Evolutionary conservation across 140 eudicot genomes (phyloP).

Genomic region (Senecio squalidus): DNA sequence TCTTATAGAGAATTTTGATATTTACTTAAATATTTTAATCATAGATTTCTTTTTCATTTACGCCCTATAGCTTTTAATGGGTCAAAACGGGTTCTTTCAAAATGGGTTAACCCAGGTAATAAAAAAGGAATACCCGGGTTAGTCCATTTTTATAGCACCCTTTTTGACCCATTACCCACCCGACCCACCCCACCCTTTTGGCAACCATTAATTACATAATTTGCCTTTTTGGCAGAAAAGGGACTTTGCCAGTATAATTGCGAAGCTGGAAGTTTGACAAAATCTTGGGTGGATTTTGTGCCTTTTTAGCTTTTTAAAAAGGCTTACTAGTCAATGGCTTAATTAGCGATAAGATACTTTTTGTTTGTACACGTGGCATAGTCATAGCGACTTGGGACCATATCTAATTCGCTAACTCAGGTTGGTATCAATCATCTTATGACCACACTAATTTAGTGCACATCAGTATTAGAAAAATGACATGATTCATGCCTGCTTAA

Average conservation of each 20-base stretch:
- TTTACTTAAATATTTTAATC: too few species aligned
- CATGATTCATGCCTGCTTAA: conserved; percentile 4
- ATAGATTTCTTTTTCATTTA: too few species aligned
- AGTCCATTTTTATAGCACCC: too few species aligned
- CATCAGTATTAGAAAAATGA: background rate
- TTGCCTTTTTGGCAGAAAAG: background rate
- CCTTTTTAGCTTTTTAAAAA: conserved; percentile 32
- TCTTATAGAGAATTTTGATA: too few species aligned
- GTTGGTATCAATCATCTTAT: conserved; percentile 14
- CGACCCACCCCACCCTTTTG: too few species aligned
- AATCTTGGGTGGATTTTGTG: conserved; percentile 39
- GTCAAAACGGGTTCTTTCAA: background rate
- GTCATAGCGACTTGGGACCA: conserved; percentile 21
- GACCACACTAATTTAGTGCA: background rate
- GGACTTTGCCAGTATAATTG: background rate
- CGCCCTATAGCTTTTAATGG: too few species aligned
- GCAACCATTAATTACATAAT: background rate
- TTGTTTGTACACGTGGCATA: conserved; percentile 17
- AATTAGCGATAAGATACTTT: conserved; percentile 25
- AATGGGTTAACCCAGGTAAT: background rate
- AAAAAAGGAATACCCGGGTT: too few species aligned
- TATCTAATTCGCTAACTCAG: background rate
- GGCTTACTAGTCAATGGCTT: conserved; percentile 30
- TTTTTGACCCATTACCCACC: too few species aligned
- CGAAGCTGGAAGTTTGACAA: conserved; percentile 17